A percentile compares a stretch with the other conserved stretches of the same genome.
phyloP scores from a whole-genome alignment of 441 rosid species.

The Pelargonium cotyledonis region DNA sequence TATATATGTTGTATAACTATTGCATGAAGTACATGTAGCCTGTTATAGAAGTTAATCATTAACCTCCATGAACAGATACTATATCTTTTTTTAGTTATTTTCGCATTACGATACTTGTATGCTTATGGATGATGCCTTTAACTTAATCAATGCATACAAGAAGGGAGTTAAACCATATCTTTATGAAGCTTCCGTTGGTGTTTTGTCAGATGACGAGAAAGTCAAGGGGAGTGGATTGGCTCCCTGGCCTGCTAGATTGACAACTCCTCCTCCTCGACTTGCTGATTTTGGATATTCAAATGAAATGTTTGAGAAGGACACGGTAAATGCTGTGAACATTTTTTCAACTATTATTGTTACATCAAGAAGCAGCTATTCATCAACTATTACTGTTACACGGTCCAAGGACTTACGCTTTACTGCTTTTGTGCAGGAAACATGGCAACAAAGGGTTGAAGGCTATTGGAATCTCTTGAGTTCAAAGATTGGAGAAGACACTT shows the following conservation, averaged over 20 bases:
- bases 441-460: conserved; percentile 67
- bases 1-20: not conserved
- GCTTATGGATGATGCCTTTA: not conserved
- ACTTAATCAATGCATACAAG: not conserved
- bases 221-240: conserved; percentile 28
- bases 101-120: not conserved
- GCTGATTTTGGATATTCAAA: conserved; percentile 27
- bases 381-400: too few species aligned
- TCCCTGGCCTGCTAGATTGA: conserved; percentile 32
- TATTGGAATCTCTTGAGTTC: conserved; percentile 81
- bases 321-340: too few species aligned
- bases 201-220: not conserved
- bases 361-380: too few species aligned
- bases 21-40: not conserved
- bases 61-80: not conserved
- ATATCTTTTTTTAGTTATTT: not conserved
- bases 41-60: not conserved
- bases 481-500: conserved; percentile 26
- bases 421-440: conserved; percentile 44
- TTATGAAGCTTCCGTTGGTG: not conserved
- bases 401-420: too few species aligned
- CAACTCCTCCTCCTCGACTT: conserved; percentile 28
- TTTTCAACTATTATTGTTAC: too few species aligned
- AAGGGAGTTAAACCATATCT: not conserved
- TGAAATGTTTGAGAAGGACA: conserved; percentile 28